Percentiles rank a stretch among this genome's conserved stretches.
Conservation (phyloP, 257 asterid species). For the Echium plantagineum region DNA sequence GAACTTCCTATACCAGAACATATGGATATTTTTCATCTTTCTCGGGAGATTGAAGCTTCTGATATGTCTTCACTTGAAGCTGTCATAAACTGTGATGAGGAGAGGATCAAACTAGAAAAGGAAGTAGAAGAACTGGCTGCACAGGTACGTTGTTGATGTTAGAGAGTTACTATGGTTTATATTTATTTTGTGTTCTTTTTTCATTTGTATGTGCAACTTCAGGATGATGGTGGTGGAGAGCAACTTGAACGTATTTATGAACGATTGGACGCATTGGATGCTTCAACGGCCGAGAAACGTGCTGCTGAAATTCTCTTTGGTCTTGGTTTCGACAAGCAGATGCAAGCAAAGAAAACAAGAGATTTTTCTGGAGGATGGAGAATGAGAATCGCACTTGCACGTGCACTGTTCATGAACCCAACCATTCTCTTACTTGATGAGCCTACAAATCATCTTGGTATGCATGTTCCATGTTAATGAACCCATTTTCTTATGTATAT, state of each 20-base stretch:
- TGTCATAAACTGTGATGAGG: conserved; percentile 91
- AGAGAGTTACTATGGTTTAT: no score
- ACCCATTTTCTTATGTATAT: no score
- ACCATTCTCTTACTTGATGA: conserved; percentile 88
- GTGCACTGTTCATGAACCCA: conserved; percentile 96
- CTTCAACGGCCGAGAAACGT: conserved; percentile 89
- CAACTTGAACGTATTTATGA: conserved; percentile 83
- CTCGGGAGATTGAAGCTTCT: conserved; percentile 92
- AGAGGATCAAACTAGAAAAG: conserved; percentile 67
- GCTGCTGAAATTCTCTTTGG: conserved; percentile 95
- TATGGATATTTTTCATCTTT: conserved; percentile 90
- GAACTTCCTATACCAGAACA: conserved; percentile 98
- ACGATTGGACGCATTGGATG: conserved; percentile 85
- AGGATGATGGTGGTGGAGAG: conserved; percentile 98
- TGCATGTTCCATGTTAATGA: background rate
- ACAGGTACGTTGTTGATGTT: conserved; percentile 34
- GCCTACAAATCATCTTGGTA: conserved; percentile 98
- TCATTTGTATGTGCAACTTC: conserved; percentile 2
- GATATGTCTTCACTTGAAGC: conserved; percentile 95
- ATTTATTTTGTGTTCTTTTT: background rate
- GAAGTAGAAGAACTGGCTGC: conserved; percentile 76
- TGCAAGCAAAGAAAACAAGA: conserved; percentile 87
- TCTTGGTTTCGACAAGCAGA: conserved; percentile 79
- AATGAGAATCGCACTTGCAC: conserved; percentile 94
- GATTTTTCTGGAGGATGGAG: conserved; percentile 99